phyloP scores from a whole-genome alignment of 1,284 basidiomycete species.

The Apiotrichum siamense region DNA sequence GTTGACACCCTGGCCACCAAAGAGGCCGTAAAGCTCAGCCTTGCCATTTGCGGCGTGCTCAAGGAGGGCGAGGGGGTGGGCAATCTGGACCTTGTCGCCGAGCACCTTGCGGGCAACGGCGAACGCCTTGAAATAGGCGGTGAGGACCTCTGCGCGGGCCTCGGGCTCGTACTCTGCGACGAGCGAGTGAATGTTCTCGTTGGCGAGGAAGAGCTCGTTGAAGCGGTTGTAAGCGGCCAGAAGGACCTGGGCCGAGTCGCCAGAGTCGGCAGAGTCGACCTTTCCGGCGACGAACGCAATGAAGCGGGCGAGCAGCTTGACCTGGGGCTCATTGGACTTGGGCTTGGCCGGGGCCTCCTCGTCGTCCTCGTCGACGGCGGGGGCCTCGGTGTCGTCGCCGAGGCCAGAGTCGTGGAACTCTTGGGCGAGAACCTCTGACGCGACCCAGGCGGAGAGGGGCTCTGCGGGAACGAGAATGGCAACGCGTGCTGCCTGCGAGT shows the following conservation, averaged over 20 bases:
- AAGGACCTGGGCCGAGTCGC: conserved; percentile 64
- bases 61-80: conserved; percentile 69
- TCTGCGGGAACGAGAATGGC: conserved; percentile 75
- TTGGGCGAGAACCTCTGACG: conserved; percentile 78
- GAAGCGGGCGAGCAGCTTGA: conserved; percentile 74
- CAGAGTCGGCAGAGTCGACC: conserved; percentile 54
- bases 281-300: conserved; percentile 64
- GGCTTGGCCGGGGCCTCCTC: conserved; percentile 34
- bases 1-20: conserved; percentile 98
- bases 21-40: conserved; percentile 83
- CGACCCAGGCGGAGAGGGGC: conserved; percentile 70
- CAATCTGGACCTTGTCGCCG: conserved; percentile 57
- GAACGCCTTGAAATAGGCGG: conserved; percentile 73
- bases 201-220: conserved; percentile 66
- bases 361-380: conserved; percentile 44
- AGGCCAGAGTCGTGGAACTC: conserved; percentile 66
- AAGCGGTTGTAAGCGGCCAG: conserved; percentile 69
- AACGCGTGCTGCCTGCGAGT: conserved; percentile 49
- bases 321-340: conserved; percentile 54
- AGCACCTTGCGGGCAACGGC: conserved; percentile 62
- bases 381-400: conserved; percentile 33
- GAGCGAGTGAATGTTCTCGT: conserved; percentile 65
- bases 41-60: conserved; percentile 62
- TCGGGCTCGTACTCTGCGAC: conserved; percentile 69
- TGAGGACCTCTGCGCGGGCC: conserved; percentile 67